Evolutionary conservation across 1,284 basidiomycete genomes (phyloP).

Genomic region (Ustilago nuda): DNA sequence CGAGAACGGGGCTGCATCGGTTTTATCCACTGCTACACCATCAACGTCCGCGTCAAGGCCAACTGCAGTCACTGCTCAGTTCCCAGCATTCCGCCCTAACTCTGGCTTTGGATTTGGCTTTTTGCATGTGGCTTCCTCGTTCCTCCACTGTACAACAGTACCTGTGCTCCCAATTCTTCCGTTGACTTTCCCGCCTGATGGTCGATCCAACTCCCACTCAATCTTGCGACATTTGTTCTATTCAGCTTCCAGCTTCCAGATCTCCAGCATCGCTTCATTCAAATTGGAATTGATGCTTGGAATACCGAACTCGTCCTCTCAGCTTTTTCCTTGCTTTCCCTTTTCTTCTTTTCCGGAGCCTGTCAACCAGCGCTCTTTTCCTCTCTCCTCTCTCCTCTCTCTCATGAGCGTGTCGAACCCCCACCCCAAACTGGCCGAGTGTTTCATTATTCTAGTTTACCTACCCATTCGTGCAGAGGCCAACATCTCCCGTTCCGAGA

Average conservation of each 20-base stretch:
- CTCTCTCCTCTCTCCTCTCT: neutral
- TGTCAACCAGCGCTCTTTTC: neutral
- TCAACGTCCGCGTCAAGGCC: neutral
- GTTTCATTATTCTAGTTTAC: neutral
- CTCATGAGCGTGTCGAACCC: neutral
- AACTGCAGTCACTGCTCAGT: neutral
- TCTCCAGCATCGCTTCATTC: neutral
- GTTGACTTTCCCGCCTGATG: neutral
- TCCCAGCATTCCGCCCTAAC: neutral
- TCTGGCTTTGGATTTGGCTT: neutral
- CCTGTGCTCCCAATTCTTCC: neutral
- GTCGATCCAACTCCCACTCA: conserved; percentile 3
- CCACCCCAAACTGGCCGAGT: neutral
- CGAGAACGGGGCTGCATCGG: no score
- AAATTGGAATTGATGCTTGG: neutral
- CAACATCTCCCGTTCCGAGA: conserved; percentile 8
- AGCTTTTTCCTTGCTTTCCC: neutral
- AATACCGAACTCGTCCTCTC: neutral
- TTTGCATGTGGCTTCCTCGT: neutral
- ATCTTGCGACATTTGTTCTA: neutral
- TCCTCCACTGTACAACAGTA: neutral
- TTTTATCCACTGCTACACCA: neutral
- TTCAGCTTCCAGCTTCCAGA: neutral
- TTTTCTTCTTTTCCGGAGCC: neutral
- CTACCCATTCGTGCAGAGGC: neutral